A percentile compares a stretch with the other conserved stretches of the same genome.
phyloP scores from a whole-genome alignment of 352 stramenopile species.

The Aphanomyces invadans region DNA sequence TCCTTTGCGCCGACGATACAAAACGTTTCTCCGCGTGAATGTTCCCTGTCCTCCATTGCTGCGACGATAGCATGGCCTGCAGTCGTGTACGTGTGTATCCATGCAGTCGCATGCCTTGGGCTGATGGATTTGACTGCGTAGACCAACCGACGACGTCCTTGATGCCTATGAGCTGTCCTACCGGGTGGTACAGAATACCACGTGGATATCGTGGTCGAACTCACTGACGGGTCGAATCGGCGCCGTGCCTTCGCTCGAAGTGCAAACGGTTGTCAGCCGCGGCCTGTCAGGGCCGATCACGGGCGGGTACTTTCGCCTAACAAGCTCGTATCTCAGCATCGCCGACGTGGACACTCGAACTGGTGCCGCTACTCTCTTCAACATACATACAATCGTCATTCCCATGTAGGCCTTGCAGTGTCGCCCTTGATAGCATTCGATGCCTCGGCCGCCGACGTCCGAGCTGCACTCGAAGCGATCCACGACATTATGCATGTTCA shows the following conservation, averaged over 20 bases:
- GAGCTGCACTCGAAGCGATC: not conserved
- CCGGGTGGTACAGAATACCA: not conserved
- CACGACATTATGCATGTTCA: not conserved
- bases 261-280: slow-evolving; percentile 3
- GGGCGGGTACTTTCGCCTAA: slow-evolving; percentile 7
- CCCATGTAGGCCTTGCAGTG: not conserved
- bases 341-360: slow-evolving; percentile 8
- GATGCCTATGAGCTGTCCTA: slow-evolving; percentile 9
- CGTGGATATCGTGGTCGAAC: slow-evolving; percentile 2
- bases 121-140: not conserved
- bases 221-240: not conserved
- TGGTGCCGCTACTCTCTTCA: not conserved
- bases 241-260: not conserved
- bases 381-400: not conserved
- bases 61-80: not conserved
- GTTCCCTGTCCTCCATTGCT: not conserved
- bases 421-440: slow-evolving; percentile 1
- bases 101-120: not conserved
- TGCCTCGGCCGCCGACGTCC: not conserved
- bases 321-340: slow-evolving; percentile 9
- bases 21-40: not conserved
- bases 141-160: not conserved
- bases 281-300: not conserved
- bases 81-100: not conserved
- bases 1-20: not conserved